Conservation (phyloP, 2,329 filamentous ascomycete species). For the Truncatella angustata region DNA sequence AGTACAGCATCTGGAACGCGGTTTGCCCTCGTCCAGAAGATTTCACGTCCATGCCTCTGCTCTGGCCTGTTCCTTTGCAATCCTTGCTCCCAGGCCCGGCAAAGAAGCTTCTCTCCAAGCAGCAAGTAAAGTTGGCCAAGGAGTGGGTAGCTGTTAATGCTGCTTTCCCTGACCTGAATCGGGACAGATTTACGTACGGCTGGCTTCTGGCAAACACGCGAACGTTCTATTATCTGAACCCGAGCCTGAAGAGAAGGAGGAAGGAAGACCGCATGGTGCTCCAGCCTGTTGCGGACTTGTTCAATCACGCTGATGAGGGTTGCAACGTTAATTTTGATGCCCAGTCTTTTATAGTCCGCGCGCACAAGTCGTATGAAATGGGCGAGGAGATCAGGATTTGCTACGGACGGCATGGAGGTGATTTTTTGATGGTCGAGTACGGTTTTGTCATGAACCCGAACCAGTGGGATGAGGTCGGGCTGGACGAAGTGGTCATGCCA, state of each 20-base stretch:
- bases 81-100: slow-evolving; percentile 44
- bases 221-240: slow-evolving; percentile 57
- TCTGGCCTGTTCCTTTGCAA: slow-evolving; percentile 47
- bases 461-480: slow-evolving; percentile 47
- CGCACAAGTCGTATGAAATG: slow-evolving; percentile 45
- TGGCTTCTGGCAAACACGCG: slow-evolving; percentile 63
- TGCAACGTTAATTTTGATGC: slow-evolving; percentile 52
- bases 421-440: slow-evolving; percentile 70
- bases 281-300: slow-evolving; percentile 71
- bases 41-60: slow-evolving; percentile 50
- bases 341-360: slow-evolving; percentile 53
- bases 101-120: slow-evolving; percentile 47
- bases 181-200: slow-evolving; percentile 46
- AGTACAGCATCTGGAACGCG: slow-evolving; percentile 58
- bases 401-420: slow-evolving; percentile 70
- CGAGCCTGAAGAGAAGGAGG: slow-evolving; percentile 40
- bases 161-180: slow-evolving; percentile 36
- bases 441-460: slow-evolving; percentile 48
- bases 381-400: slow-evolving; percentile 68
- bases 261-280: slow-evolving; percentile 63
- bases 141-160: slow-evolving; percentile 46
- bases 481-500: slow-evolving; percentile 47
- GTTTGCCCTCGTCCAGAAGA: slow-evolving; percentile 65
- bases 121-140: slow-evolving; percentile 48
- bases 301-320: slow-evolving; percentile 55